These are phyloP conservation scores for Rhodotorula paludigena DNA, from an alignment of 768 basidiomycete species.

Conservation along the genomic window DNA sequence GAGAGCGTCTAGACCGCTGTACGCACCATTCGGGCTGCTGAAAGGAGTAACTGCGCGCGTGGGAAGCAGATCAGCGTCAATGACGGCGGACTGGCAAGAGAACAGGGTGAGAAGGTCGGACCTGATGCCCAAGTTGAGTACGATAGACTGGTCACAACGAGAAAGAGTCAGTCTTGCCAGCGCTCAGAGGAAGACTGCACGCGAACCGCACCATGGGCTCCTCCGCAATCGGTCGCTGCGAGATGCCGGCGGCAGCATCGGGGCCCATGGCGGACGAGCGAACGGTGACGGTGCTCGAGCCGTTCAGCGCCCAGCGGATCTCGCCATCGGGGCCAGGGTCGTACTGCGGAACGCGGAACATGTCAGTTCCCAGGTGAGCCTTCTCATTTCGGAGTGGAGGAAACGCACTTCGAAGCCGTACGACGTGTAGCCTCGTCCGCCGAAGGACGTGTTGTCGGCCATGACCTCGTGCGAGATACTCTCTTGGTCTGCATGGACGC, in stretches of 20 bases:
- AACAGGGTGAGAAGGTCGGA: background rate
- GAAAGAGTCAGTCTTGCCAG: background rate
- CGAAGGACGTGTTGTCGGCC: constrained; percentile 28
- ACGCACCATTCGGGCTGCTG: constrained; percentile 8
- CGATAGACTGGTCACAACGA: background rate
- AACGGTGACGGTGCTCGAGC: constrained; percentile 65
- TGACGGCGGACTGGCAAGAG: background rate
- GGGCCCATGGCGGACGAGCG: constrained; percentile 62
- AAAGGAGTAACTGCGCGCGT: background rate
- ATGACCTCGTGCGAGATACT: constrained; percentile 21
- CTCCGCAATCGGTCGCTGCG: constrained; percentile 66
- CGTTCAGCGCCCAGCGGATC: constrained; percentile 75
- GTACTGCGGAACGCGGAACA: constrained; percentile 26
- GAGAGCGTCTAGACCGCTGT: background rate
- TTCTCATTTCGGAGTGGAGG: background rate
- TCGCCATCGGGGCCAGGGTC: constrained; percentile 55
- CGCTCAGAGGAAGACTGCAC: constrained; percentile 46
- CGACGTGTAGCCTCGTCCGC: constrained; percentile 17
- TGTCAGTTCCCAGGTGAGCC: background rate
- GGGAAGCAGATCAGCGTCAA: background rate
- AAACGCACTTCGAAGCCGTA: constrained; percentile 27
- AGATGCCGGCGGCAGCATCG: constrained; percentile 57
- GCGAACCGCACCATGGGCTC: constrained; percentile 85
- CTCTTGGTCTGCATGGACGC: constrained; percentile 27
- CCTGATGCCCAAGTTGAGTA: constrained; percentile 8